phyloP scores from a whole-genome alignment of 106 monocot genomes.

The Cymbidium sinense region DNA sequence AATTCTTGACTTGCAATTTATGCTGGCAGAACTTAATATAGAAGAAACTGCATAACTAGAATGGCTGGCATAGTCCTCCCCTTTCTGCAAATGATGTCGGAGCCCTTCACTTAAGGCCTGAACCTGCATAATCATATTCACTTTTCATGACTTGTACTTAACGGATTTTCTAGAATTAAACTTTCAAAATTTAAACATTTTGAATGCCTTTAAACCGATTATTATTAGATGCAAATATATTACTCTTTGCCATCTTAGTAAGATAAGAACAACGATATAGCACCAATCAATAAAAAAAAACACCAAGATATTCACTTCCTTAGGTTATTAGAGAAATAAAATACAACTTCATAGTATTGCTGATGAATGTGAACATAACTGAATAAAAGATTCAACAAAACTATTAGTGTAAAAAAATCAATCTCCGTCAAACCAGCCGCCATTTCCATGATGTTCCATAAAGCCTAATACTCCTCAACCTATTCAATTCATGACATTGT shows the following conservation, averaged over 20 bases:
- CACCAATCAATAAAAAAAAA: not conserved
- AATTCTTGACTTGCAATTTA: slow-evolving; percentile 43
- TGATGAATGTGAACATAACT: not conserved
- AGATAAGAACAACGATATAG: not conserved
- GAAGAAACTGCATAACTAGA: slow-evolving; percentile 53
- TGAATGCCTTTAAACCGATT: not conserved
- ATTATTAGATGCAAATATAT: not conserved
- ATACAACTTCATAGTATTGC: not conserved
- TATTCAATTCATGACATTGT: too few species aligned
- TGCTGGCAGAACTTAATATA: slow-evolving; percentile 45
- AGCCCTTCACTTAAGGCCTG: slow-evolving; percentile 12
- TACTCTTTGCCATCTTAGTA: not conserved
- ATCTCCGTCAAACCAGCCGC: too few species aligned
- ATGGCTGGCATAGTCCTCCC: slow-evolving; percentile 25
- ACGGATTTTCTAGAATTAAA: not conserved
- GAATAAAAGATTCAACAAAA: not conserved
- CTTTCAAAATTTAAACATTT: not conserved
- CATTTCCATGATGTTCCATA: too few species aligned
- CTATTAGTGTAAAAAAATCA: too few species aligned
- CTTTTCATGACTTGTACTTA: not conserved
- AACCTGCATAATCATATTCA: slow-evolving; percentile 20
- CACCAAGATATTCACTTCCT: not conserved
- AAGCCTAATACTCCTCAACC: too few species aligned
- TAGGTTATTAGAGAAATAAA: not conserved
- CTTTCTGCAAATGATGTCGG: slow-evolving; percentile 26